Evolutionary conservation across 805 yeast genomes (phyloP).

Genomic region (Saccharomycopsis capsularis): DNA sequence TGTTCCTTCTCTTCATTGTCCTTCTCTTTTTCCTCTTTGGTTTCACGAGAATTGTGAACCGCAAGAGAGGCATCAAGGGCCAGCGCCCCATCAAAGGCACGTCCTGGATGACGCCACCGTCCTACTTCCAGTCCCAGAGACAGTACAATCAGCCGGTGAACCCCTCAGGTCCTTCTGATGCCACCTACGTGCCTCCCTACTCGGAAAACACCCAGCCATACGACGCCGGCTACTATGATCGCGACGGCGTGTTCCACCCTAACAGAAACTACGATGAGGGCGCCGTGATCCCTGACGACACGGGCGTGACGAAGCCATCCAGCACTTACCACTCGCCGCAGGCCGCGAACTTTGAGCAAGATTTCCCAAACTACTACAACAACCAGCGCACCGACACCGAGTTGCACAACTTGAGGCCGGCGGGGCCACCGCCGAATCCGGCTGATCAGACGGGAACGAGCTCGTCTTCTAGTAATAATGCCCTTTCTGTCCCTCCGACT

Average conservation of each 20-base stretch:
- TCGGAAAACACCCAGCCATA: slow-evolving; percentile 58
- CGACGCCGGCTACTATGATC: slow-evolving; percentile 76
- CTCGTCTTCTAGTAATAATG: not conserved
- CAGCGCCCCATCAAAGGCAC: slow-evolving; percentile 65
- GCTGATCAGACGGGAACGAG: slow-evolving; percentile 6
- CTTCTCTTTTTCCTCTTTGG: slow-evolving; percentile 40
- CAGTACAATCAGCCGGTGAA: slow-evolving; percentile 42
- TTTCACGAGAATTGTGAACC: slow-evolving; percentile 49
- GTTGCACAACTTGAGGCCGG: slow-evolving; percentile 9
- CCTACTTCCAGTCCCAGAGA: slow-evolving; percentile 58
- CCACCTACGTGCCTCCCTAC: slow-evolving; percentile 61
- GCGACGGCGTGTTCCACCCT: slow-evolving; percentile 44
- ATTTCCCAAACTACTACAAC: slow-evolving; percentile 9
- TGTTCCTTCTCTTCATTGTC: slow-evolving; percentile 53
- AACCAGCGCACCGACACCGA: slow-evolving; percentile 1
- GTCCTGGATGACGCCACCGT: slow-evolving; percentile 83
- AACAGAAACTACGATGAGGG: slow-evolving; percentile 4
- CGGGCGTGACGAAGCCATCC: slow-evolving; percentile 4
- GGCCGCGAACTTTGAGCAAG: slow-evolving; percentile 15
- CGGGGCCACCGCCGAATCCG: slow-evolving; percentile 10
- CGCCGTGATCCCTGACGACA: not conserved
- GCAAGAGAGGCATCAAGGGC: slow-evolving; percentile 37
- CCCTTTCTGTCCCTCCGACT: not conserved
- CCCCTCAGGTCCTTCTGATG: slow-evolving; percentile 29
- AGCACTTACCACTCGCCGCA: slow-evolving; percentile 1